Evolutionary conservation across 768 basidiomycete species (phyloP).

Genomic region (Paxillus ammoniavirescens): DNA sequence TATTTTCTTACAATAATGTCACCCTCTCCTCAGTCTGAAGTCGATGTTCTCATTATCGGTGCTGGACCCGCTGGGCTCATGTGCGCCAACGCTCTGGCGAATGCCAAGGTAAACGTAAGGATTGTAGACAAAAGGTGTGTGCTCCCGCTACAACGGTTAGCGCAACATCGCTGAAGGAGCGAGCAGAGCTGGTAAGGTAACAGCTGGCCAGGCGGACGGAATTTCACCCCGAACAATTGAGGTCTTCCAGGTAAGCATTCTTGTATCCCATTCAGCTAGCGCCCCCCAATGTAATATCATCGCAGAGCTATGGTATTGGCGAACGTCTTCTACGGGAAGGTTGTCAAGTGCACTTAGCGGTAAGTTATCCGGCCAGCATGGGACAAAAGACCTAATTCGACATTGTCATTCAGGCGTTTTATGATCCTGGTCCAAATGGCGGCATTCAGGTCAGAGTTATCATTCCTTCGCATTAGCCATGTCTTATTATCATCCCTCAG

Average conservation of each 20-base stretch:
- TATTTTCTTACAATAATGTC: conserved; percentile 10
- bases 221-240: conserved; percentile 33
- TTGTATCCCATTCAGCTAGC: not conserved
- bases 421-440: conserved; percentile 60
- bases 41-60: conserved; percentile 43
- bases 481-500: conserved; percentile 32
- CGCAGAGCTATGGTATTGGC: conserved; percentile 72
- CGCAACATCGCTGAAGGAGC: not conserved
- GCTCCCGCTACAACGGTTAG: not conserved
- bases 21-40: conserved; percentile 23
- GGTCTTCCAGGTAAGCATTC: conserved; percentile 40
- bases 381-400: not conserved
- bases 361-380: conserved; percentile 30
- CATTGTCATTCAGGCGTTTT: conserved; percentile 57
- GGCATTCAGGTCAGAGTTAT: conserved; percentile 51
- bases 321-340: conserved; percentile 60
- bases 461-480: not conserved
- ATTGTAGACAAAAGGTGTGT: conserved; percentile 41
- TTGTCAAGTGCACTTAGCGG: conserved; percentile 65
- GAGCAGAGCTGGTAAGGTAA: conserved; percentile 15
- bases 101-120: conserved; percentile 35
- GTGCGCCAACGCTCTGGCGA: conserved; percentile 41
- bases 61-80: conserved; percentile 44
- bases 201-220: conserved; percentile 29
- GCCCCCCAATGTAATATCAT: not conserved